Base-by-base conservation (phyloP, 768 basidiomycete genomes). In the Xanthoconium stramineum region DNA sequence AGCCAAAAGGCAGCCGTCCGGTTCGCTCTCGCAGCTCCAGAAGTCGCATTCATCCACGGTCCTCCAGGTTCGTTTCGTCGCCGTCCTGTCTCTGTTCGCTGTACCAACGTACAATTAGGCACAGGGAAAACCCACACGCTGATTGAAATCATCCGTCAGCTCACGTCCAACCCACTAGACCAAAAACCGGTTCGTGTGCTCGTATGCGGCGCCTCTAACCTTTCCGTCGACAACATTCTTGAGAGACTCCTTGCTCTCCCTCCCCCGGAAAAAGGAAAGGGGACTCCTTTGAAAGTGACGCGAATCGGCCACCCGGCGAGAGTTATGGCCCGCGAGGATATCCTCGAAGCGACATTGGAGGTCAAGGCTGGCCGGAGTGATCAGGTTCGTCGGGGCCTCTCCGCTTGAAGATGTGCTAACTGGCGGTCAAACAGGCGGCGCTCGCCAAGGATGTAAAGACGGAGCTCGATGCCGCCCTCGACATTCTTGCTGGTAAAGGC, bases 81-180 rank as follows among this genome's bases (percentile, higher is more conserved):
- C 14, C 19, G 5, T 19, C 38, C 28, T 35, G 11, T 3, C 3
- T 11, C 13, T 14, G 10, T n/a, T 9, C 6, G 19, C 30, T 39
- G 43, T 12, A 35, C 36, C 8, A 37, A 59, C 28, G 10, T 20
- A 12, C 47, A 11, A 50, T 40, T 50, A 85, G 86, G 91, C 56
- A 96, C 94, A 3, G 96, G 96, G 8, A 98, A 98, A 76, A 99
- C 96, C 0, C 91, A 94, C 61, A 97, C 96, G 0, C 78, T 99
- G 17, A 88, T 98, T 35, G 96, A 99, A 70, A 82, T 97, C 49
- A 91, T 98, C 56, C 85, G 91, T 30, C 95, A 98, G 65, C 73
- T 94, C 24, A 83, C 85, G 2, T 74, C 78, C 5, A 75, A 80
- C 0, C 59, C 78, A 3, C 59, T 69, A 14, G 51, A 53, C 29